These are phyloP conservation scores for Fusarium sp. DNA, from an alignment of 2,329 filamentous ascomycete genomes.

Conservation along the genomic window DNA sequence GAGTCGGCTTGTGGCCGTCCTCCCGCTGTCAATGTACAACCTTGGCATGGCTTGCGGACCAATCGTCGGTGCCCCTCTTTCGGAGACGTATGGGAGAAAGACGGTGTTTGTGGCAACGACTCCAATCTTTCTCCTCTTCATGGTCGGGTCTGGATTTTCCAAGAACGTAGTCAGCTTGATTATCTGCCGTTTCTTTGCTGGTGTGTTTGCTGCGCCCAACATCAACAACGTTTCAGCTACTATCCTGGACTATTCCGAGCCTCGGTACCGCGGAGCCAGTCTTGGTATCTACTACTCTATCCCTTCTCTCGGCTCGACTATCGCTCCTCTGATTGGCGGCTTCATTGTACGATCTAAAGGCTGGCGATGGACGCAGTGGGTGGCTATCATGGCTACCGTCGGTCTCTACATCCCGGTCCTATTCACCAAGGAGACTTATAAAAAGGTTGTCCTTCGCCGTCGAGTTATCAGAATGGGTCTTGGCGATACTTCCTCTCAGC, in stretches of 20 bases:
- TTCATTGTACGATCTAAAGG: constrained; percentile 15
- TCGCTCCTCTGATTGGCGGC: constrained; percentile 15
- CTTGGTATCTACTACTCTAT: constrained; percentile 31
- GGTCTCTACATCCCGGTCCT: constrained; percentile 19
- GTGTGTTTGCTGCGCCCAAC: constrained; percentile 31
- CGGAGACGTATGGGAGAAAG: constrained; percentile 26
- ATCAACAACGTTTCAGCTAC: constrained; percentile 33
- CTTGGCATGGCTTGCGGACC: constrained; percentile 34
- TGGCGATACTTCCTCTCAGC: constrained; percentile 26
- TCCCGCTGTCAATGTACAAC: constrained; percentile 25
- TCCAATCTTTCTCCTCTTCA: constrained; percentile 20
- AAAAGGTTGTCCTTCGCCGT: constrained; percentile 18
- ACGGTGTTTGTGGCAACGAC: constrained; percentile 26
- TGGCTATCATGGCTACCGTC: constrained; percentile 12
- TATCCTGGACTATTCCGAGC: constrained; percentile 17
- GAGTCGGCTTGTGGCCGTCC: background rate
- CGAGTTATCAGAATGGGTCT: constrained; percentile 23
- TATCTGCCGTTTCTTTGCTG: constrained; percentile 26
- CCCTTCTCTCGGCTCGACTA: constrained; percentile 18
- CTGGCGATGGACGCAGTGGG: constrained; percentile 34
- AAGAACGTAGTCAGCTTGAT: background rate
- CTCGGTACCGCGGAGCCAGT: constrained; percentile 7
- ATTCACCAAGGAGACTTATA: constrained; percentile 29
- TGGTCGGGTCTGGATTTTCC: background rate
- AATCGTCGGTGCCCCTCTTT: constrained; percentile 20